Percentiles rank a stretch among this genome's conserved stretches.
phyloP scores from a whole-genome alignment of 1,139 yeast species.

The Blastobotrys proliferans region DNA sequence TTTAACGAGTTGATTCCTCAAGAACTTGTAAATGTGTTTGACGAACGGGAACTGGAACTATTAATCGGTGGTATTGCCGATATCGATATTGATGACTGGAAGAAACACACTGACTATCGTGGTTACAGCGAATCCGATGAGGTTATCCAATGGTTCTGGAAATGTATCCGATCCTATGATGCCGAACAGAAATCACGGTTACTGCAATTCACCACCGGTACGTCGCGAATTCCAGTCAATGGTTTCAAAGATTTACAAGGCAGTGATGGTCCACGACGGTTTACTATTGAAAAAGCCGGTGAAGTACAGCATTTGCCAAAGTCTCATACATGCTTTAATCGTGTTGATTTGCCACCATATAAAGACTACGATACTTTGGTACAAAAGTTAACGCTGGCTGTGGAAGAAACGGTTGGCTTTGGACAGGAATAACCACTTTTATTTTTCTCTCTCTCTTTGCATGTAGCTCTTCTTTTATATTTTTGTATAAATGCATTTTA shows the following conservation, averaged over 20 bases:
- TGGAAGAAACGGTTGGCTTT: slow-evolving; percentile 90
- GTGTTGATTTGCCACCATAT: slow-evolving; percentile 88
- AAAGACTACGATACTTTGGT: slow-evolving; percentile 68
- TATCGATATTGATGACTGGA: slow-evolving; percentile 98
- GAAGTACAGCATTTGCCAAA: slow-evolving; percentile 91
- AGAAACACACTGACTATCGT: slow-evolving; percentile 95
- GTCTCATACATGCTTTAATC: slow-evolving; percentile 92
- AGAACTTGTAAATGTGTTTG: slow-evolving; percentile 92
- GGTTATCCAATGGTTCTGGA: slow-evolving; percentile 98
- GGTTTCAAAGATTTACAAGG: slow-evolving; percentile 99
- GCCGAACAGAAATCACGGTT: slow-evolving; percentile 93
- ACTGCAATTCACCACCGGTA: slow-evolving; percentile 96
- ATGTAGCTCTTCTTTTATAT: not conserved
- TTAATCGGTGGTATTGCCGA: slow-evolving; percentile 98
- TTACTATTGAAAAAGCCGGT: slow-evolving; percentile 97
- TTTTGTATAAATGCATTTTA: no score
- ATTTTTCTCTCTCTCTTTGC: not conserved
- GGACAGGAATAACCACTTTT: slow-evolving; percentile 76
- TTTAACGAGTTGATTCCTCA: slow-evolving; percentile 97
- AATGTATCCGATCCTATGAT: slow-evolving; percentile 89
- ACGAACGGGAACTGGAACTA: slow-evolving; percentile 93
- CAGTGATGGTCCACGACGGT: slow-evolving; percentile 97
- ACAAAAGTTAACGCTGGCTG: slow-evolving; percentile 80
- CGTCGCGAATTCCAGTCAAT: slow-evolving; percentile 96
- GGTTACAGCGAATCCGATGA: slow-evolving; percentile 96